Base-by-base conservation (phyloP, 2,329 filamentous ascomycete genomes). In the Magnaporthales sp. region DNA sequence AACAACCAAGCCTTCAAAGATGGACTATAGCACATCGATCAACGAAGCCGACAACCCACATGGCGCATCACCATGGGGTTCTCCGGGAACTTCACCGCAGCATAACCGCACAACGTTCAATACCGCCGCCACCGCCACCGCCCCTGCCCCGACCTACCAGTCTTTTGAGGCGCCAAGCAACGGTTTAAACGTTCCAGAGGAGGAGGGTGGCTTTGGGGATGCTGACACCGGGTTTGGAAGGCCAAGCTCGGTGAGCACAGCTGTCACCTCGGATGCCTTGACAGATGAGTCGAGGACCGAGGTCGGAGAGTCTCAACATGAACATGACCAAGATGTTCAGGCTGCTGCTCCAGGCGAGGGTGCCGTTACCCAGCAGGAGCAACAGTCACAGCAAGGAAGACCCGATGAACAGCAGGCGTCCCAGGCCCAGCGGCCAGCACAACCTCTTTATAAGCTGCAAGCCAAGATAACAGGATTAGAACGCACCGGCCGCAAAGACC, bases 381-480 rank as follows among this genome's bases (percentile, higher is more conserved):
- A 64, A 62, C 71, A 66, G 66, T 62, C 26, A 66, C 70, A 61
- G 15, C 62, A 66, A 19, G 29, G 67, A 68, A 69, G 60, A 29
- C 22, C 38, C 27, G 19, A 61, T 30, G 68, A 62, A 24, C 68
- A 69, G 24, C 78, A 79, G 62, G 75, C 77, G 65, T 79, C 80
- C 68, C 81, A 81, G 66, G 87, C 86, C 3, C 92, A 87, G 2
- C 76, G 78, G 70, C 79, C 81, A 11, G 80, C 86, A 60, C 84
- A 86, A 66, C 89, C 91, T 30, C 86, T 90, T 69, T 93, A 91
- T 78, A 94, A 92, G 78, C 85, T 99, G 51, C 93, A 97, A 76
- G 93, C 91, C 62, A 99, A 98, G 81, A 93, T 99, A 70, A 97
- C 93, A 0, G 93, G 91, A 1, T 81, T 99, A 63, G 95, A 99